Evolutionary conservation across 169 alveolate genomes (phyloP), one percentile per base, ranked within the genome.

Genomic region (Plasmodium vinckei): DNA sequence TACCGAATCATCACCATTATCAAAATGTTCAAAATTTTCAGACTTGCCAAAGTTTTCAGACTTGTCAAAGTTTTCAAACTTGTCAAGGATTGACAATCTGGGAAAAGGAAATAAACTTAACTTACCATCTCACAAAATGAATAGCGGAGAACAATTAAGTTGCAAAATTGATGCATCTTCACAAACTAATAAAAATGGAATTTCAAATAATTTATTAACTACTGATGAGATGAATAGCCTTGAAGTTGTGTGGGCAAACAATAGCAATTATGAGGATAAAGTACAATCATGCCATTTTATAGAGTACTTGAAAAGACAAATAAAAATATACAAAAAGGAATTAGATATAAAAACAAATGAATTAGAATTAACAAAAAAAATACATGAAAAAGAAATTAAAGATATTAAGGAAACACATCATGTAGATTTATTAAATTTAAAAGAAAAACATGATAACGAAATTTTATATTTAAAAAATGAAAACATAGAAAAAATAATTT

Each of bases 261-360:
- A 4, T 33, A 75, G 60, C 12, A 51, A 63, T 19, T 19, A 75
- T 23, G 23, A 25, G 9, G 23, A 75, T 13, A 75, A 61, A 7
- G 9, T 75, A 17, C 60, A 75, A 49, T 72, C 75, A 5, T 73
- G 61, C 13, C 60, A 72, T 4, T 63, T 75, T 27, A 46, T 75
- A 61, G 47, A 10, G 9, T 75, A 61, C 19, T 49, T 75, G 60
- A 75, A 75, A 65, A 56, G 64, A 7, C 73, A 75, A 63, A 63
- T 75, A 4, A 63, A 61, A 21, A 56, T 61, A 73, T 75, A 60
- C 42, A 75, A 75, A 42, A 75, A 65, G 42, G 88, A 75, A 63
- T 42, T 75, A 23, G 13, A 39, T 61, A 49, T 60, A 10, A 61
- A 53, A 39, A 56, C 21, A 42, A 19, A 75, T 19, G 88, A 75